A percentile compares a stretch with the other conserved stretches of the same genome.
Conservation (phyloP, 306 rosid species). For the Ormosia emarginata region DNA sequence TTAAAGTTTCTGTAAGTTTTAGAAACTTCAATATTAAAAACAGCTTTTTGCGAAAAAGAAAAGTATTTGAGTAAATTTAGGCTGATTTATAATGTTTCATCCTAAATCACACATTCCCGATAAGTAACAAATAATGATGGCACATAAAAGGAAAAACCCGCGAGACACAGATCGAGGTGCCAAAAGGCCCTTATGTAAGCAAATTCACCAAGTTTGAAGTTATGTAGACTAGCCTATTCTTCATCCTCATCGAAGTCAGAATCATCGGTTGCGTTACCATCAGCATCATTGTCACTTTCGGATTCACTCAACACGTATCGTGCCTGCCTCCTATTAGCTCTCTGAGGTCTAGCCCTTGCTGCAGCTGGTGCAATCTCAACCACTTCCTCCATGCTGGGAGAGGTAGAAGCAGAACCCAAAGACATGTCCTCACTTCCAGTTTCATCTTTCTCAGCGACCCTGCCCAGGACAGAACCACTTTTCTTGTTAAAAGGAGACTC, state of each 20-base stretch:
- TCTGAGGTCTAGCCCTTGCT: constrained; percentile 60
- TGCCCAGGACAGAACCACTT: constrained; percentile 63
- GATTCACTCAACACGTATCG: constrained; percentile 66
- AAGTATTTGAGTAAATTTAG: too few species aligned
- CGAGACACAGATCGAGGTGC: neutral
- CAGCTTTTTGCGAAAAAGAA: too few species aligned
- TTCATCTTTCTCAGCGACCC: constrained; percentile 29
- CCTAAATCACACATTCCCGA: neutral
- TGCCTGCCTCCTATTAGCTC: constrained; percentile 46
- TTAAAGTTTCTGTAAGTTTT: too few species aligned
- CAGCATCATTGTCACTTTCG: constrained; percentile 47
- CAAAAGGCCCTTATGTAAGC: neutral
- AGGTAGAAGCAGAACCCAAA: constrained; percentile 36
- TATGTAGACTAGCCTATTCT: constrained; percentile 11
- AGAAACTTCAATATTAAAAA: too few species aligned
- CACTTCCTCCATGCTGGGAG: constrained; percentile 27
- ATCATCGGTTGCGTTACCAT: neutral
- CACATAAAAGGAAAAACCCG: neutral
- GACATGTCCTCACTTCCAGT: constrained; percentile 31
- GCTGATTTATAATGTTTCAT: neutral
- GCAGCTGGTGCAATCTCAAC: constrained; percentile 39
- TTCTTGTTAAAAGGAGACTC: constrained; percentile 86
- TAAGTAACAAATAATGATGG: neutral
- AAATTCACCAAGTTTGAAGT: neutral
- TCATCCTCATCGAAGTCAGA: constrained; percentile 50